Percentiles rank a stretch among this genome's conserved stretches.
Evolutionary conservation across 169 alveolate species (phyloP).

Genomic region (Plasmodium gallinaceum): DNA sequence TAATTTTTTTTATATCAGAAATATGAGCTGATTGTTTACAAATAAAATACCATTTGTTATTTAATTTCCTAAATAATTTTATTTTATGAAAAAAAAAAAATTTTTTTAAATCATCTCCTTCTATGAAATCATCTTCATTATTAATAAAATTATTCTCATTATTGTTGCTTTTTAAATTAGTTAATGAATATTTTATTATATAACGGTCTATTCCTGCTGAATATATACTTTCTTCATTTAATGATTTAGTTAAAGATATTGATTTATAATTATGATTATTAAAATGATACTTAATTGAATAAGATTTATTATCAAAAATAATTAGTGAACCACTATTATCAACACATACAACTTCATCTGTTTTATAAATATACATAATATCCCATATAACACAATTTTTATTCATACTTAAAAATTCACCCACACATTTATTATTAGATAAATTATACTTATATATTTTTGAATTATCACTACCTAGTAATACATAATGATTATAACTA

Average conservation of each 20-base stretch:
- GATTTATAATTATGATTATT: slow-evolving; percentile 44
- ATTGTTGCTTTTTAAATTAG: neutral
- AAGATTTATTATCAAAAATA: slow-evolving; percentile 24
- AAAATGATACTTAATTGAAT: slow-evolving; percentile 29
- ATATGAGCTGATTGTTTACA: slow-evolving; percentile 29
- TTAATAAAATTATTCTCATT: neutral
- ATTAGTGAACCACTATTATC: slow-evolving; percentile 42
- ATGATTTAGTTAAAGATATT: slow-evolving; percentile 33
- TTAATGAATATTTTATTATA: slow-evolving; percentile 34
- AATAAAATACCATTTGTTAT: slow-evolving; percentile 29
- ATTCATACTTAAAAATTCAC: slow-evolving; percentile 35
- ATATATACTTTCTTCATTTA: slow-evolving; percentile 18
- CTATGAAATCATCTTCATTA: neutral
- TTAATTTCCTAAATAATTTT: slow-evolving; percentile 10
- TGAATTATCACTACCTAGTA: slow-evolving; percentile 58
- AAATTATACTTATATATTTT: slow-evolving; percentile 62
- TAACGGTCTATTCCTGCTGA: slow-evolving; percentile 52
- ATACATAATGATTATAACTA: slow-evolving; percentile 51
- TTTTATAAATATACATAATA: slow-evolving; percentile 34
- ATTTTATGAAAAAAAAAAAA: slow-evolving; percentile 13
- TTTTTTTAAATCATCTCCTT: neutral
- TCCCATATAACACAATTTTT: slow-evolving; percentile 50
- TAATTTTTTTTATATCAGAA: slow-evolving; percentile 39
- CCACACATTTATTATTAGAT: slow-evolving; percentile 16
- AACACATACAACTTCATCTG: slow-evolving; percentile 55